Conservation (phyloP, 805 yeast genomes). For the Metschnikowia cerradonensis region DNA sequence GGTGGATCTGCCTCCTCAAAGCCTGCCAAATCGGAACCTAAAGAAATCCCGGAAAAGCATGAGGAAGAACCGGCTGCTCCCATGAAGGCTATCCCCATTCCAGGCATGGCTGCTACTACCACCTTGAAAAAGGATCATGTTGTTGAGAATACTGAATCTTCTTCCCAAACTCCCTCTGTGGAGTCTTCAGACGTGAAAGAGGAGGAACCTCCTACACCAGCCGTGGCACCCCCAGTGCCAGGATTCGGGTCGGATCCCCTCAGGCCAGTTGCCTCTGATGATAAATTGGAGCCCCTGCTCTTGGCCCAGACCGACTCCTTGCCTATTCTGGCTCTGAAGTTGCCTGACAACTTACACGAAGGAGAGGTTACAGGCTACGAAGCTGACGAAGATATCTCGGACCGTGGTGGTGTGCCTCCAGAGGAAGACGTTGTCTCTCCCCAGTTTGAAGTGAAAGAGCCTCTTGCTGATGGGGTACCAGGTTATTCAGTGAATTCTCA, state of each 20-base stretch:
- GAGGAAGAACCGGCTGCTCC: conserved; percentile 1
- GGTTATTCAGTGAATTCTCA: neutral
- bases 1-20: conserved; percentile 22
- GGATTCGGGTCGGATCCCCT: neutral
- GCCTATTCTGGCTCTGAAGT: neutral
- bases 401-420: conserved; percentile 15
- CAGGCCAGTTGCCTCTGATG: neutral
- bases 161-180: neutral
- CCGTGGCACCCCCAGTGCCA: neutral
- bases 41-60: conserved; percentile 5
- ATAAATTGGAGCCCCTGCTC: neutral
- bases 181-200: neutral
- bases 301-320: neutral
- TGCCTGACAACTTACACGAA: conserved; percentile 8
- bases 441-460: neutral
- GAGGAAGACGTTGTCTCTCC: neutral
- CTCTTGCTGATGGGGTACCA: neutral
- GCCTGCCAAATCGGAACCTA: conserved; percentile 11
- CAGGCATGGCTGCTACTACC: conserved; percentile 9
- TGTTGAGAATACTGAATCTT: neutral
- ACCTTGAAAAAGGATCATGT: neutral
- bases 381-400: conserved; percentile 55
- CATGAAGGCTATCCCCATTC: conserved; percentile 10
- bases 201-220: neutral
- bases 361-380: conserved; percentile 57